Conservation (phyloP, 2,329 filamentous ascomycete species). For the Pseudogymnoascus sp. region DNA sequence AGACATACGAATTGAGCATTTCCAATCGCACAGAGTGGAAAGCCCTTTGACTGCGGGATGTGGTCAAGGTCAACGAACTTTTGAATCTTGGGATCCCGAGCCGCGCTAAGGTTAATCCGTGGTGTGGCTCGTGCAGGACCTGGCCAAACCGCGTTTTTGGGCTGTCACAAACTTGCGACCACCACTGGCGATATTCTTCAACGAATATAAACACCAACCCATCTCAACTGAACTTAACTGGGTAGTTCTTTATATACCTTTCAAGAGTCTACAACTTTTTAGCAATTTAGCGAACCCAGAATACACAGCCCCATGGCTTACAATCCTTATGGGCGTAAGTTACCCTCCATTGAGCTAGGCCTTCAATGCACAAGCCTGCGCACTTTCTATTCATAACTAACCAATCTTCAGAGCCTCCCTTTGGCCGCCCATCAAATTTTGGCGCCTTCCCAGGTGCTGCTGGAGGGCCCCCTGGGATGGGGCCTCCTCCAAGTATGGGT, state of each 20-base stretch:
- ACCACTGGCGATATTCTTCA: not conserved
- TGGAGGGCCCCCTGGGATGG: slow-evolving; percentile 56
- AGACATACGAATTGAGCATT: slow-evolving; percentile 11
- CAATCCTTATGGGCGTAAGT: slow-evolving; percentile 30
- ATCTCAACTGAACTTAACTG: not conserved
- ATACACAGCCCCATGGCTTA: slow-evolving; percentile 25
- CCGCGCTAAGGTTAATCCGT: slow-evolving; percentile 7
- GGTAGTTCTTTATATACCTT: not conserved
- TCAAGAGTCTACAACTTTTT: not conserved
- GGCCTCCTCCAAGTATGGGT: slow-evolving; percentile 77
- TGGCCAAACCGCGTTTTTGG: slow-evolving; percentile 6
- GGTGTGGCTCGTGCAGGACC: slow-evolving; percentile 4
- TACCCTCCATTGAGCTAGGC: not conserved
- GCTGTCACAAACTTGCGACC: not conserved
- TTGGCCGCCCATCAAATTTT: slow-evolving; percentile 68
- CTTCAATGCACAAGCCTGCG: not conserved
- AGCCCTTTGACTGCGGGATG: slow-evolving; percentile 2
- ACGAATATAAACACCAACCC: not conserved
- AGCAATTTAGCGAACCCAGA: not conserved
- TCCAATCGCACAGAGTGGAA: slow-evolving; percentile 8
- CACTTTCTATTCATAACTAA: not conserved
- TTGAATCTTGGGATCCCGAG: slow-evolving; percentile 6
- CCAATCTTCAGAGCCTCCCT: slow-evolving; percentile 33
- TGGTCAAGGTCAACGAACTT: slow-evolving; percentile 9
- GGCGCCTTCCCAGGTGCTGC: slow-evolving; percentile 55